phyloP scores from a whole-genome alignment of 2,329 filamentous ascomycete species.

The Fusarium fracticaudum region DNA sequence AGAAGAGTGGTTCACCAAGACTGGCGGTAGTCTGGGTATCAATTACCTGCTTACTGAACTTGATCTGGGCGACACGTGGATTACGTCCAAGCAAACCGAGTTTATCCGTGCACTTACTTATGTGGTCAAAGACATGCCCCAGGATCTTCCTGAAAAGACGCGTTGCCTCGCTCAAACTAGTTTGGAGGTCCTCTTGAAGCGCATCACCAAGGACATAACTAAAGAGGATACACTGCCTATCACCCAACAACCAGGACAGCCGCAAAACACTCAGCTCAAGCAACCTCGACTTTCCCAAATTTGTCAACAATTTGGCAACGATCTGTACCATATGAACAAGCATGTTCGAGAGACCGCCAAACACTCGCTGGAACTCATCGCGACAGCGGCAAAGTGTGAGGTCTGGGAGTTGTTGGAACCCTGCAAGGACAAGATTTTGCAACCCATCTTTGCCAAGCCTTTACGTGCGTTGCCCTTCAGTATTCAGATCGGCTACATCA shows the following conservation, averaged over 20 bases:
- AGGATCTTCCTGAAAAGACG: slow-evolving; percentile 91
- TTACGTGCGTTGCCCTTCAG: slow-evolving; percentile 91
- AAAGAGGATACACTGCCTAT: slow-evolving; percentile 72
- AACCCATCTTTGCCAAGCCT: slow-evolving; percentile 94
- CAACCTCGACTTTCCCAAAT: slow-evolving; percentile 75
- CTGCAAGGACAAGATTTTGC: slow-evolving; percentile 88
- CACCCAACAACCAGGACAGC: slow-evolving; percentile 54
- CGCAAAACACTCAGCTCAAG: slow-evolving; percentile 52
- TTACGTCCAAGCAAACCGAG: slow-evolving; percentile 83
- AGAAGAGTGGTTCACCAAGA: slow-evolving; percentile 99
- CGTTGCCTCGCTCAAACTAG: slow-evolving; percentile 84
- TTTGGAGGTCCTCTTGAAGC: slow-evolving; percentile 79
- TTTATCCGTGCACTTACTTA: slow-evolving; percentile 93
- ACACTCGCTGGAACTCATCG: slow-evolving; percentile 81
- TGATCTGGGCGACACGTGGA: slow-evolving; percentile 84
- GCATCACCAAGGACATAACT: slow-evolving; percentile 80
- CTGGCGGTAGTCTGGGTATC: slow-evolving; percentile 90
- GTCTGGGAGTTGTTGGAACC: slow-evolving; percentile 90
- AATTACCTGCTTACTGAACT: slow-evolving; percentile 86
- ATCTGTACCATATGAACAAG: slow-evolving; percentile 94
- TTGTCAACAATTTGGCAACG: slow-evolving; percentile 85
- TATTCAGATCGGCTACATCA: slow-evolving; percentile 97
- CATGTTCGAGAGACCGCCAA: slow-evolving; percentile 91
- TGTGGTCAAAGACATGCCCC: slow-evolving; percentile 97
- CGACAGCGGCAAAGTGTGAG: slow-evolving; percentile 78